Percentiles rank a stretch among this genome's conserved stretches.
phyloP scores from a whole-genome alignment of 768 basidiomycete species.

The Asterophora parasitica region DNA sequence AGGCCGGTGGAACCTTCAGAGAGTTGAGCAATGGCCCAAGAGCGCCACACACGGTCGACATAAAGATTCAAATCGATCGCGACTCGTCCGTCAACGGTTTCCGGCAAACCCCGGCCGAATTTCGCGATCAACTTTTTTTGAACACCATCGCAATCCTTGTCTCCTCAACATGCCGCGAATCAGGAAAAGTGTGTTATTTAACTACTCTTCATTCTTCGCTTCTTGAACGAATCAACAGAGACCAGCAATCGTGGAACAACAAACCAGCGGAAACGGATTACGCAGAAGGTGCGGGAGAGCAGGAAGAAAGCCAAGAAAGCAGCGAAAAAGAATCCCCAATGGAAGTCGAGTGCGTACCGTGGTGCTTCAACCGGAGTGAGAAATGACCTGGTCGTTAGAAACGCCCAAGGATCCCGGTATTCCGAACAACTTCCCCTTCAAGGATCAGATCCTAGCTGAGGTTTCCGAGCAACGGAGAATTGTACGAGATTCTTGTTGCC shows the following conservation, averaged over 20 bases:
- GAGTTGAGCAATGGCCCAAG: slow-evolving; percentile 15
- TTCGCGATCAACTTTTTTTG: slow-evolving; percentile 6
- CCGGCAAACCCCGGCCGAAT: not conserved
- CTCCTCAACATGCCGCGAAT: slow-evolving; percentile 2
- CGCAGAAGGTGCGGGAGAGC: slow-evolving; percentile 71
- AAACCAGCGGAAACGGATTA: slow-evolving; percentile 66
- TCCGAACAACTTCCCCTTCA: slow-evolving; percentile 90
- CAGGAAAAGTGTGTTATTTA: not conserved
- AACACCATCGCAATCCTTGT: not conserved
- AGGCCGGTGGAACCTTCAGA: slow-evolving; percentile 43
- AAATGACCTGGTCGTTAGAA: slow-evolving; percentile 37
- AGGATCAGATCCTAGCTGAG: slow-evolving; percentile 91
- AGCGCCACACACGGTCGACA: slow-evolving; percentile 1
- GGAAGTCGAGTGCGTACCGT: slow-evolving; percentile 76
- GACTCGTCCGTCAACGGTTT: too few relatives aligned
- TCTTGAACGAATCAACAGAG: slow-evolving; percentile 40
- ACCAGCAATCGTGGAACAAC: slow-evolving; percentile 80
- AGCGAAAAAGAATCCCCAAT: slow-evolving; percentile 74
- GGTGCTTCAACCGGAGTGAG: not conserved
- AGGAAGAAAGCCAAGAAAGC: slow-evolving; percentile 71
- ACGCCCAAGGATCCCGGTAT: slow-evolving; percentile 89
- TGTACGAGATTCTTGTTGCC: slow-evolving; percentile 36
- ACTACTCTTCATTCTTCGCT: not conserved
- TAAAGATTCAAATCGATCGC: not conserved
- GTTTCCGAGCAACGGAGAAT: slow-evolving; percentile 74